These are phyloP conservation scores for Nakaseomyces glabratus DNA, from an alignment of 1,139 yeast species.

Conservation along the genomic window DNA sequence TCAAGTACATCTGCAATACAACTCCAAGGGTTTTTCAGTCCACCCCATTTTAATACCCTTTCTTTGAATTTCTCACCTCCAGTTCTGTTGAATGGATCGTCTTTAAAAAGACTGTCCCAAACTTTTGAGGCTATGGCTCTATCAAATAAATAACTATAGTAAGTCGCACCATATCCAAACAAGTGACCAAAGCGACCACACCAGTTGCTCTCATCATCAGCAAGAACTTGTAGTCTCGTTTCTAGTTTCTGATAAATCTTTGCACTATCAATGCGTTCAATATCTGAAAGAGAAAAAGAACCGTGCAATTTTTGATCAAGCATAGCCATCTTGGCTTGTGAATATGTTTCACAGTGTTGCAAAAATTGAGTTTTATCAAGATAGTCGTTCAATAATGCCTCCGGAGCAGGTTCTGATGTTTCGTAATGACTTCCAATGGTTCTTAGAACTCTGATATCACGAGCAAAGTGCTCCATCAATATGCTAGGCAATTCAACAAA, in stretches of 20 bases:
- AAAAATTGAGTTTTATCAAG: constrained; percentile 47
- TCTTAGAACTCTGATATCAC: constrained; percentile 65
- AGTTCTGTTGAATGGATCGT: constrained; percentile 58
- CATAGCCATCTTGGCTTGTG: constrained; percentile 84
- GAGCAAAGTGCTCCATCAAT: constrained; percentile 86
- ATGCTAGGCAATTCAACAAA: constrained; percentile 96
- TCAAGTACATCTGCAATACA: constrained; percentile 75
- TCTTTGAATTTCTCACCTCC: constrained; percentile 71
- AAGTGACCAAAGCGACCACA: constrained; percentile 92
- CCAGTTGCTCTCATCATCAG: constrained; percentile 70
- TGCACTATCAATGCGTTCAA: constrained; percentile 35
- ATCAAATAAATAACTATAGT: constrained; percentile 85
- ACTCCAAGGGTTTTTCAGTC: constrained; percentile 82
- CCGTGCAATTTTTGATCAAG: constrained; percentile 77
- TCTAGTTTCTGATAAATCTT: constrained; percentile 65
- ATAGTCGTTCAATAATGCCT: constrained; percentile 41
- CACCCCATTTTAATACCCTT: constrained; percentile 84
- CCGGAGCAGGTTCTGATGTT: constrained; percentile 57
- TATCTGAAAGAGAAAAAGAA: constrained; percentile 18
- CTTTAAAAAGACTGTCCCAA: constrained; percentile 62
- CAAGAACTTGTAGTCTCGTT: constrained; percentile 42
- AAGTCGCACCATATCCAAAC: constrained; percentile 89
- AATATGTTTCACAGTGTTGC: constrained; percentile 65
- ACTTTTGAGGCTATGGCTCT: constrained; percentile 85
- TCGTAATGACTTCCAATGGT: constrained; percentile 65